These are phyloP conservation scores for Elsinoe ampelina DNA, from an alignment of 2,329 filamentous ascomycete species.

Conservation along the genomic window DNA sequence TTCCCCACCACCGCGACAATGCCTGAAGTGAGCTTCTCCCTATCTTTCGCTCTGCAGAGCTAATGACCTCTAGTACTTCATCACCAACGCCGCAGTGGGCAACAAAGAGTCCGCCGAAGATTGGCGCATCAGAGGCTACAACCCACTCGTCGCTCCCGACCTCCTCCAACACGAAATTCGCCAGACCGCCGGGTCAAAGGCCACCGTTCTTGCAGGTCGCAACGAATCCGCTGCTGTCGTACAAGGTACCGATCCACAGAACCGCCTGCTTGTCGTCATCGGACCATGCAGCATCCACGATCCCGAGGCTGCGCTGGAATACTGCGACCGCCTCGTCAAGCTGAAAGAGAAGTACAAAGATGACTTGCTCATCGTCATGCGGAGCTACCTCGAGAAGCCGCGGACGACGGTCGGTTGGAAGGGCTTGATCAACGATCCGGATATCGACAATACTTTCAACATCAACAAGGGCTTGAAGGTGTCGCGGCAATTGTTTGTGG, in stretches of 20 bases:
- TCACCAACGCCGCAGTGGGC: slow-evolving; percentile 41
- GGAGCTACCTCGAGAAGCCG: slow-evolving; percentile 96
- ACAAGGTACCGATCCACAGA: slow-evolving; percentile 47
- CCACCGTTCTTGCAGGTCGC: slow-evolving; percentile 51
- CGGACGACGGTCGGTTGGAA: slow-evolving; percentile 98
- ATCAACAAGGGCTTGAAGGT: slow-evolving; percentile 94
- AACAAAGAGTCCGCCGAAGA: slow-evolving; percentile 42
- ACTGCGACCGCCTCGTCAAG: slow-evolving; percentile 74
- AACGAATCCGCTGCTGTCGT: slow-evolving; percentile 53
- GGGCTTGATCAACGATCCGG: slow-evolving; percentile 95
- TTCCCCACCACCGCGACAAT: slow-evolving; percentile 1
- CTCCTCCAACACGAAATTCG: slow-evolving; percentile 90
- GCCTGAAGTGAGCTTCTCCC: slow-evolving; percentile 10
- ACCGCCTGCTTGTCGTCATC: slow-evolving; percentile 66
- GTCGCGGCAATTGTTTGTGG: slow-evolving; percentile 83
- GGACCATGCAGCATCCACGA: slow-evolving; percentile 98
- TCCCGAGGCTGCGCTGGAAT: slow-evolving; percentile 78
- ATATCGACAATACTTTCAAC: slow-evolving; percentile 96
- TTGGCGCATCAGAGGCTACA: slow-evolving; percentile 65
- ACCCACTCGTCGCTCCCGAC: slow-evolving; percentile 82
- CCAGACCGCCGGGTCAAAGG: slow-evolving; percentile 41
- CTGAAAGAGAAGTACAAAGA: slow-evolving; percentile 81
- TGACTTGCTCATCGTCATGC: slow-evolving; percentile 92
- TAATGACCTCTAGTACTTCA: slow-evolving; percentile 35
- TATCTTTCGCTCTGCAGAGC: slow-evolving; percentile 2